These are phyloP conservation scores for Aspergillus luchuensis DNA, from an alignment of 2,329 filamentous ascomycete species.

Conservation along the genomic window DNA sequence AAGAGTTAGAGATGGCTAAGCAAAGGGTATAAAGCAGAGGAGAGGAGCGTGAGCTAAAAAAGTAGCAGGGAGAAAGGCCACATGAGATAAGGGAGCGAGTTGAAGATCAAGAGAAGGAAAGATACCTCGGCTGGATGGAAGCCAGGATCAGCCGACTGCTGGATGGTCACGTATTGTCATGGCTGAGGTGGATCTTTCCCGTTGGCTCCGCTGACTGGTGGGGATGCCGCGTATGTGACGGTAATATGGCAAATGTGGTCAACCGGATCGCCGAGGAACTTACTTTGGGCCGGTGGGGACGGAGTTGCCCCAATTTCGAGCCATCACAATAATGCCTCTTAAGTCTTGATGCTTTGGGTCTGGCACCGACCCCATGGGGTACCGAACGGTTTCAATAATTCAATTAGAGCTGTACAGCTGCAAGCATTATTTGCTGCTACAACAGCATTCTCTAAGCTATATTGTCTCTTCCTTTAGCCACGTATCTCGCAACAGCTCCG, in stretches of 20 bases:
- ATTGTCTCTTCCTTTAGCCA: slow-evolving; percentile 17
- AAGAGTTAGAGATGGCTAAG: slow-evolving; percentile 8
- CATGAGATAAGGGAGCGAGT: background rate
- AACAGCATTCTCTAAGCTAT: background rate
- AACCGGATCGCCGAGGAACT: background rate
- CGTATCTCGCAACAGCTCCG: slow-evolving; percentile 21
- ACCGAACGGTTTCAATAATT: background rate
- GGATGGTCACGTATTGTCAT: slow-evolving; percentile 13
- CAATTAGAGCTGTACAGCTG: no score
- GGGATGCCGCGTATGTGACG: background rate
- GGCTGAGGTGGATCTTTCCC: background rate
- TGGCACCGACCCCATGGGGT: background rate
- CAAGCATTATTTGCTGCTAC: no score
- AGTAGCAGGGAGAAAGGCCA: slow-evolving; percentile 9
- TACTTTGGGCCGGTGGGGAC: background rate
- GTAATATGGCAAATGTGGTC: background rate
- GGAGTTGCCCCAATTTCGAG: no score
- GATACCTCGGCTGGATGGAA: slow-evolving; percentile 24
- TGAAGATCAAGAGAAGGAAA: background rate
- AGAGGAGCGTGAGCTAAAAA: slow-evolving; percentile 15
- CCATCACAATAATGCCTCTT: background rate
- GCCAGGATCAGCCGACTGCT: slow-evolving; percentile 14
- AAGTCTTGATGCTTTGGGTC: background rate
- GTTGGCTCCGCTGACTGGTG: background rate
- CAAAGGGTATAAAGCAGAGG: slow-evolving; percentile 11